Evolutionary conservation across 2,329 filamentous ascomycete species (phyloP).

Genomic region (Nothopassalora personata): DNA sequence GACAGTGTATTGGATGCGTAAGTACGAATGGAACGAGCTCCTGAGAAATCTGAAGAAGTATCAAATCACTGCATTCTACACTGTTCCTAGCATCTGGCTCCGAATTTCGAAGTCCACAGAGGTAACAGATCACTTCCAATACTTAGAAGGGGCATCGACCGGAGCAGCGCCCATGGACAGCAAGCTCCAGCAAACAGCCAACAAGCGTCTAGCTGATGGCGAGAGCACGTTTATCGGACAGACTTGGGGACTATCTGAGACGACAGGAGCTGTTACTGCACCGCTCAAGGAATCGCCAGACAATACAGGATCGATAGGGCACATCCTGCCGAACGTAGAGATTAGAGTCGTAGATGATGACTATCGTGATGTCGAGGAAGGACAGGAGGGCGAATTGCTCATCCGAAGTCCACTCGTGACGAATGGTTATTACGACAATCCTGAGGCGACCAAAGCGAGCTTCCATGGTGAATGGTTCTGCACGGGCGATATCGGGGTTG

Average conservation of each 20-base stretch:
- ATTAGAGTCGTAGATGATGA: slow-evolving; percentile 41
- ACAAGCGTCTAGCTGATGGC: slow-evolving; percentile 23
- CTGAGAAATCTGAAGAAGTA: slow-evolving; percentile 34
- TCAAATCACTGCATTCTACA: slow-evolving; percentile 37
- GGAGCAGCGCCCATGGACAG: slow-evolving; percentile 38
- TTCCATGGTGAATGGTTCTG: slow-evolving; percentile 80
- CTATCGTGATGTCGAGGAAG: slow-evolving; percentile 37
- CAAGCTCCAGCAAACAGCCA: slow-evolving; percentile 37
- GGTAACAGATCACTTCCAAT: slow-evolving; percentile 31
- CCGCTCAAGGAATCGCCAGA: slow-evolving; percentile 35
- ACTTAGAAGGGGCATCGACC: slow-evolving; percentile 33
- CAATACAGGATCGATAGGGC: slow-evolving; percentile 29
- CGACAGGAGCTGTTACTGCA: slow-evolving; percentile 33
- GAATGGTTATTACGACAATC: slow-evolving; percentile 69
- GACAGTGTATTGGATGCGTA: slow-evolving; percentile 37
- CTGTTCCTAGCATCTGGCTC: slow-evolving; percentile 36
- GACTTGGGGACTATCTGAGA: slow-evolving; percentile 34
- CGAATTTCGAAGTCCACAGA: slow-evolving; percentile 36
- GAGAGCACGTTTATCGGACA: slow-evolving; percentile 35
- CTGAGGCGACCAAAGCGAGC: slow-evolving; percentile 62
- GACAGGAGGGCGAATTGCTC: slow-evolving; percentile 29
- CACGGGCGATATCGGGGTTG: slow-evolving; percentile 77
- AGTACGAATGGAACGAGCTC: slow-evolving; percentile 35
- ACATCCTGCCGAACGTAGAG: slow-evolving; percentile 37
- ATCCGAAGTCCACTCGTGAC: slow-evolving; percentile 35